phyloP scores from a whole-genome alignment of 306 rosid species.

The Vigna angularis region DNA sequence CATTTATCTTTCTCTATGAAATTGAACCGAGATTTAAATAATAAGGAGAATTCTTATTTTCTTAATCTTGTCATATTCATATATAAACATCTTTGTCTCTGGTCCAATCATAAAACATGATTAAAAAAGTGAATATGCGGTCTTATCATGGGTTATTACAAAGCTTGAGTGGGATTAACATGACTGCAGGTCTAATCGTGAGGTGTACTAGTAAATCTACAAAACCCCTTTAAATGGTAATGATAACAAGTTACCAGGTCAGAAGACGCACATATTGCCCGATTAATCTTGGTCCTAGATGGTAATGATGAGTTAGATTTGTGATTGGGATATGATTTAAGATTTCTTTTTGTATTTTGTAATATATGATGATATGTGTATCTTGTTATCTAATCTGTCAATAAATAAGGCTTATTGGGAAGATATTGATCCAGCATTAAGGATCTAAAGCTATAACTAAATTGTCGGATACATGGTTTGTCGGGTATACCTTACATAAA shows the following conservation, averaged over 20 bases:
- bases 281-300: background rate
- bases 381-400: slow-evolving; percentile 11
- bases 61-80: too few relatives aligned
- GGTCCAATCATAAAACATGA: slow-evolving; percentile 22
- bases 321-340: background rate
- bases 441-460: slow-evolving; percentile 34
- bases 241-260: background rate
- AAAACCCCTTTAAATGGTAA: background rate
- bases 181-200: background rate
- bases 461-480: slow-evolving; percentile 38
- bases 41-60: too few relatives aligned
- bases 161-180: background rate
- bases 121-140: slow-evolving; percentile 1
- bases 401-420: background rate
- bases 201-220: background rate
- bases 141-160: slow-evolving; percentile 14
- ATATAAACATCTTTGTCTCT: background rate
- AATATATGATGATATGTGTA: background rate
- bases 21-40: too few relatives aligned
- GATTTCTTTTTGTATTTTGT: slow-evolving; percentile 6
- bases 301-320: slow-evolving; percentile 36
- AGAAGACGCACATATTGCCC: background rate
- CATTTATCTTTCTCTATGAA: too few relatives aligned
- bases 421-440: slow-evolving; percentile 28
- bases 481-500: slow-evolving; percentile 22